Evolutionary conservation across 257 asterid genomes (phyloP).

Genomic region (Jacaranda mimosifolia): DNA sequence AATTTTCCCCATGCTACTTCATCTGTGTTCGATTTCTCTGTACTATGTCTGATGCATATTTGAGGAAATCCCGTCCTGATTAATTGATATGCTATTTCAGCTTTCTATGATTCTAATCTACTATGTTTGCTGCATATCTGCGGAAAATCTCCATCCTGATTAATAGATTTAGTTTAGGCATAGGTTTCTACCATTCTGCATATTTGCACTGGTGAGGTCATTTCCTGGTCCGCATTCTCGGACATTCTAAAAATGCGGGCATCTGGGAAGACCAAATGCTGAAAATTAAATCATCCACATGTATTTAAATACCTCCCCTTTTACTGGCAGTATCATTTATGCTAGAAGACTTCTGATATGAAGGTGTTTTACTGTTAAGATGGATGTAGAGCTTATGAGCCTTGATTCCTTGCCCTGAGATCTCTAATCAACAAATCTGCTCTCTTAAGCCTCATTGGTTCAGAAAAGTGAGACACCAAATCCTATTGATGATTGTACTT

Average conservation of each 20-base stretch:
- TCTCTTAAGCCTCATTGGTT: neutral
- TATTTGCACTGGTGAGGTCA: no score
- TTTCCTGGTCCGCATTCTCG: no score
- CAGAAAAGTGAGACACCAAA: neutral
- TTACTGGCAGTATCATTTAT: neutral
- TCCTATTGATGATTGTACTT: neutral
- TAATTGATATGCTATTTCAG: no score
- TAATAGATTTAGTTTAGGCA: no score
- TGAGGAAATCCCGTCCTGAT: no score
- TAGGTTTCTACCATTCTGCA: no score
- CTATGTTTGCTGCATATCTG: no score
- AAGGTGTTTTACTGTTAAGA: neutral
- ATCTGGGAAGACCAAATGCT: neutral
- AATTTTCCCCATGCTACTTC: conserved; percentile 17
- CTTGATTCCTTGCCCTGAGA: neutral
- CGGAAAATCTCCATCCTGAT: no score
- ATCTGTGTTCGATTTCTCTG: neutral
- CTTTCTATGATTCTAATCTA: no score
- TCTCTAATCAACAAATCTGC: neutral
- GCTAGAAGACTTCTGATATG: neutral
- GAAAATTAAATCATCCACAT: neutral
- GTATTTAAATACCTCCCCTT: neutral
- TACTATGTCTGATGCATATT: no score
- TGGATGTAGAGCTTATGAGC: neutral
- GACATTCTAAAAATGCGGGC: neutral